A percentile compares a stretch with the other conserved stretches of the same genome.
These are phyloP conservation scores for Paraconiothyrium sp. DNA, from an alignment of 2,329 filamentous ascomycete genomes.

Conservation along the genomic window DNA sequence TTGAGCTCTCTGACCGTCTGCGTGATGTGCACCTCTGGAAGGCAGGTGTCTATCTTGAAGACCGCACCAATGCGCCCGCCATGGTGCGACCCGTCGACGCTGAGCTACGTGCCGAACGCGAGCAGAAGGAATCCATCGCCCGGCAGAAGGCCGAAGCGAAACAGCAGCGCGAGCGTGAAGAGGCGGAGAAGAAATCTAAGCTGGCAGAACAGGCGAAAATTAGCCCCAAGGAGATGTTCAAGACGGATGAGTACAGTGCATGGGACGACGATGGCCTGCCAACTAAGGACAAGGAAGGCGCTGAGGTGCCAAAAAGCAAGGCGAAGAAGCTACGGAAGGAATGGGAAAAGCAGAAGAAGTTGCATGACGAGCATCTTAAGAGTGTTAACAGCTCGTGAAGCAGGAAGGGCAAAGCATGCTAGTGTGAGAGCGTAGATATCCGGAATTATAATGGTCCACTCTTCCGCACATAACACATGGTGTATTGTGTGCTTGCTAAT, in stretches of 20 bases:
- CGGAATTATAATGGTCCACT: not conserved
- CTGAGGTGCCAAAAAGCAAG: conserved; percentile 81
- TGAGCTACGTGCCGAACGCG: conserved; percentile 62
- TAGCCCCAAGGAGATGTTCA: conserved; percentile 68
- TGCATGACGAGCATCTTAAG: conserved; percentile 65
- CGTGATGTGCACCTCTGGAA: conserved; percentile 84
- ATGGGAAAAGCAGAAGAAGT: conserved; percentile 90
- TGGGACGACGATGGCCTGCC: conserved; percentile 89
- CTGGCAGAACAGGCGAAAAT: conserved; percentile 66
- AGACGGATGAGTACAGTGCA: conserved; percentile 70
- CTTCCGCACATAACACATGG: not conserved
- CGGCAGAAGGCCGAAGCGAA: conserved; percentile 56
- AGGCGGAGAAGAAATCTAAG: conserved; percentile 63
- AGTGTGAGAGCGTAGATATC: conserved; percentile 6
- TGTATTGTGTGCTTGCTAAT: too few relatives aligned
- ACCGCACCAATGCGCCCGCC: conserved; percentile 76
- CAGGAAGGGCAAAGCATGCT: not conserved
- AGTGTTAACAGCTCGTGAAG: conserved; percentile 18
- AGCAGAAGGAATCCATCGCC: conserved; percentile 62
- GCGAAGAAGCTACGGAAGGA: conserved; percentile 87
- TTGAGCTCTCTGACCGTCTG: conserved; percentile 75
- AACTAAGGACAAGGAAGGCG: conserved; percentile 77
- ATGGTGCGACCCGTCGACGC: conserved; percentile 75
- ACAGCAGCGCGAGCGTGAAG: conserved; percentile 67
- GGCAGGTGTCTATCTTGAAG: conserved; percentile 87